Evolutionary conservation across 352 stramenopile species (phyloP), one percentile per base, ranked within the genome.

Genomic region (Globisporangium heterothallicum): DNA sequence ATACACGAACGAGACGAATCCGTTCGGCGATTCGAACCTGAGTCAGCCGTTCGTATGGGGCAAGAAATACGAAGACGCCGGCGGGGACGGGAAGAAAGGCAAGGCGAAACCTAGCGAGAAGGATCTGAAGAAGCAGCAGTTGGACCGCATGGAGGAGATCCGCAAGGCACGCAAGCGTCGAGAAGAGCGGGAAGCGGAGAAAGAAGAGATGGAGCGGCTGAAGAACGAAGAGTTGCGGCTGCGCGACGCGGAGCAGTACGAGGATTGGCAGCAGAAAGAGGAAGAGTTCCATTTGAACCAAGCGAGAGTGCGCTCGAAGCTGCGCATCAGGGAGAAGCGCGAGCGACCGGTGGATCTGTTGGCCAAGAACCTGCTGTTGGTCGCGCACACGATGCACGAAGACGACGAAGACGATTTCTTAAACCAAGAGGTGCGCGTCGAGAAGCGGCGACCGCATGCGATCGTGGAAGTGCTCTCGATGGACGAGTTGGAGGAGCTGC

Each of bases 1-100:
- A 32, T 99, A 99, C 71, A 97, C 95, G n/a, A 96, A 98, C 67
- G 96, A 99, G 18, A 88, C 96, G 38, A 99, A 99, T 70, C 97
- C 97, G 42, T 99, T 99, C 53, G 93, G 96, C 19, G 97, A 99
- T 74, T 87, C 94, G 18, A 98, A 98, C 61, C 71, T 99, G 40
- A 93, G 94, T 49, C 81, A 98, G 61, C 92, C 87, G 8, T 99
- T 99, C 64, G 89, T 97, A 4, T 99, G 97, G 96, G 87, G 87
- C 50, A 99, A 99, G 63, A 99, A 98, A 65, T 86, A 96, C 61
- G 84, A 95, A 38, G 64, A 64, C 16, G 35, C 57, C 14, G 21
- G 34, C 19, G 26, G 13, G 2, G 38, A 48, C 32, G 52, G 42
- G 50, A 41, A 44, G 19, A 35, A 16, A 10, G 14, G 32, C 27